Evolutionary conservation across 805 yeast genomes (phyloP).

Genomic region (Wickerhamomyces strasburgensis): DNA sequence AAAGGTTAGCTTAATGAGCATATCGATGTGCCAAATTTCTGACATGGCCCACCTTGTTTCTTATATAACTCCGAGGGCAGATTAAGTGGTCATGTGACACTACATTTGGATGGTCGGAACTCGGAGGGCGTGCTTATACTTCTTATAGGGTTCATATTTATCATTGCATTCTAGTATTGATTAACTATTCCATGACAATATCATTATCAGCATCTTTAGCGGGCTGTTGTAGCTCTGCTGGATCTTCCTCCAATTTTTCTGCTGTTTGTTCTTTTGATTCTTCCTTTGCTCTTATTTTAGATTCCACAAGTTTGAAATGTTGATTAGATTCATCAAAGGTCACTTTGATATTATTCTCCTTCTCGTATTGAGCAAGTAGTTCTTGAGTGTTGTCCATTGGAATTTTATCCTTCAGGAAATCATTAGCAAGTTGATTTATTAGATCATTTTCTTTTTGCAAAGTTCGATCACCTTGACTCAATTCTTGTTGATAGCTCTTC

Average conservation of each 20-base stretch:
- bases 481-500: constrained; percentile 7
- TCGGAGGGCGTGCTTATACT: too few species aligned
- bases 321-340: constrained; percentile 4
- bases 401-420: constrained; percentile 15
- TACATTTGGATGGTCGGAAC: too few species aligned
- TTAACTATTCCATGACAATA: constrained; percentile 1
- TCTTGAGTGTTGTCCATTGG: constrained; percentile 15
- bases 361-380: constrained; percentile 12
- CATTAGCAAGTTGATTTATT: constrained; percentile 14
- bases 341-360: constrained; percentile 14
- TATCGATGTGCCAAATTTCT: too few species aligned
- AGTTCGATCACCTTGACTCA: neutral
- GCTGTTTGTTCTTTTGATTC: too few species aligned
- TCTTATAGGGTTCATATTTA: too few species aligned
- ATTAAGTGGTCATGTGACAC: too few species aligned
- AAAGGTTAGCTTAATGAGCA: too few species aligned
- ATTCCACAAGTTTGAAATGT: constrained; percentile 5
- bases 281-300: neutral
- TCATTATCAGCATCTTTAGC: constrained; percentile 10
- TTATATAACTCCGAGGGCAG: too few species aligned
- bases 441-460: constrained; percentile 8
- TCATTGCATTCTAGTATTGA: too few species aligned
- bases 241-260: too few species aligned
- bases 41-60: too few species aligned
- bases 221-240: too few species aligned